phyloP scores from a whole-genome alignment of 768 basidiomycete species.

The Boletus reticulatus region DNA sequence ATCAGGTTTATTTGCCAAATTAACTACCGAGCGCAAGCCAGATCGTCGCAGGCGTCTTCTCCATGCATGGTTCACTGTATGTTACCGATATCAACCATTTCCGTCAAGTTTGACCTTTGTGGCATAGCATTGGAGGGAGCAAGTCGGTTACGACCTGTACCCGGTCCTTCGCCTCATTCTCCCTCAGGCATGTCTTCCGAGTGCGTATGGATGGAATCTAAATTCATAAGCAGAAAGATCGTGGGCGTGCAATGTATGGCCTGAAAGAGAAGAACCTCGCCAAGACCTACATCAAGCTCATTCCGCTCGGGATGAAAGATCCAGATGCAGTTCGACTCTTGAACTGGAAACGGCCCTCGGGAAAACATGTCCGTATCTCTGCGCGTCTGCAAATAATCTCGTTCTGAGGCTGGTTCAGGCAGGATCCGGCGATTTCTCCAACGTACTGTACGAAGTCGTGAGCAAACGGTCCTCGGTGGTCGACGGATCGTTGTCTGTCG shows the following conservation, averaged over 20 bases:
- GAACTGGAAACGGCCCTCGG: conserved; percentile 88
- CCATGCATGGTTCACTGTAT: conserved; percentile 79
- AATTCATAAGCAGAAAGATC: conserved; percentile 69
- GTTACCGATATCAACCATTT: conserved; percentile 20
- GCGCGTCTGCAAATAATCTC: background rate
- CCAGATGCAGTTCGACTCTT: conserved; percentile 78
- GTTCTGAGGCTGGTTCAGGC: conserved; percentile 39
- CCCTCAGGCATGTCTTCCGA: conserved; percentile 64
- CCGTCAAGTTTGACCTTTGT: conserved; percentile 12
- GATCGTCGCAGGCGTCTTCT: conserved; percentile 71
- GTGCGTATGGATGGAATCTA: background rate
- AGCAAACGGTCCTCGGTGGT: conserved; percentile 78
- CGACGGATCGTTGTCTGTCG: conserved; percentile 72
- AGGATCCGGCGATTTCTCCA: conserved; percentile 84
- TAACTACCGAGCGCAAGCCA: conserved; percentile 70
- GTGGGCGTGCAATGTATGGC: conserved; percentile 89
- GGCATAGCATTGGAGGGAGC: conserved; percentile 75
- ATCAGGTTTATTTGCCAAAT: conserved; percentile 68
- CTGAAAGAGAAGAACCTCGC: conserved; percentile 94
- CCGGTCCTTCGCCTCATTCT: conserved; percentile 87
- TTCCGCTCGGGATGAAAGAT: conserved; percentile 77
- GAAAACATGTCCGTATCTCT: conserved; percentile 51
- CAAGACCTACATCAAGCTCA: conserved; percentile 87
- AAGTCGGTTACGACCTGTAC: conserved; percentile 86
- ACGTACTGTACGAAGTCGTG: conserved; percentile 84